These are phyloP conservation scores for Ustilago hordei DNA, from an alignment of 1,284 basidiomycete genomes.

Conservation along the genomic window DNA sequence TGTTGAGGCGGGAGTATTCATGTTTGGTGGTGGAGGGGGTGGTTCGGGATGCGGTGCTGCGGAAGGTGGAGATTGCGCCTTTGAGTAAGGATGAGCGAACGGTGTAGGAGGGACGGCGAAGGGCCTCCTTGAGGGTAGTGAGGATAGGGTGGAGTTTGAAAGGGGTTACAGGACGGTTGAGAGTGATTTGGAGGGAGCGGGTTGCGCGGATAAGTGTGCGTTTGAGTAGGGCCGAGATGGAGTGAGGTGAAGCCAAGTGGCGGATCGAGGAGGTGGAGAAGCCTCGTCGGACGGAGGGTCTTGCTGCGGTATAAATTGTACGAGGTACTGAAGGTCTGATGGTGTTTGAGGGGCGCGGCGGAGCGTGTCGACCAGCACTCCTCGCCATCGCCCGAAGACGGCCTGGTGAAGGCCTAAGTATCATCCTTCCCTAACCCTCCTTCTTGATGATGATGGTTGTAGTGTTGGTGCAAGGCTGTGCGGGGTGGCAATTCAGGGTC, in stretches of 20 bases:
- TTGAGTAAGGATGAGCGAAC: constrained; percentile 19
- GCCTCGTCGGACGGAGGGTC: neutral
- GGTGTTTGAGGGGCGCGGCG: constrained; percentile 3
- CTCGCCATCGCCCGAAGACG: constrained; percentile 14
- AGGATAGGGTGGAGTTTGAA: neutral
- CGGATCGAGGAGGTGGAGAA: neutral
- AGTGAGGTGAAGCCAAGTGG: neutral
- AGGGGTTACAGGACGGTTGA: neutral
- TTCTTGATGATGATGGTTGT: neutral
- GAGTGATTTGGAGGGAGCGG: neutral
- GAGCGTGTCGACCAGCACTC: constrained; percentile 5
- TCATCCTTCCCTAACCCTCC: constrained; percentile 1
- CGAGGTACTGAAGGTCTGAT: constrained; percentile 7
- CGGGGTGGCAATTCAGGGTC: constrained; percentile 1
- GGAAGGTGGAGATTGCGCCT: constrained; percentile 19
- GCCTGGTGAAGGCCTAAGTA: constrained; percentile 26
- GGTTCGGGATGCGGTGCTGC: constrained; percentile 5
- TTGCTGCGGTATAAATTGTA: neutral
- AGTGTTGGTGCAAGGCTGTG: constrained; percentile 4
- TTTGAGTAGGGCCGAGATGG: neutral
- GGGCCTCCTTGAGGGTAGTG: neutral
- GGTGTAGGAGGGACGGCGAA: neutral
- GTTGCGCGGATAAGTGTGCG: neutral
- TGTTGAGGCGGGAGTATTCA: constrained; percentile 20
- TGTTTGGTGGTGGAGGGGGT: neutral